A percentile compares a stretch with the other conserved stretches of the same genome.
These are phyloP conservation scores for Colletotrichum chrysophilum DNA, from an alignment of 2,329 filamentous ascomycete genomes.

Conservation along the genomic window DNA sequence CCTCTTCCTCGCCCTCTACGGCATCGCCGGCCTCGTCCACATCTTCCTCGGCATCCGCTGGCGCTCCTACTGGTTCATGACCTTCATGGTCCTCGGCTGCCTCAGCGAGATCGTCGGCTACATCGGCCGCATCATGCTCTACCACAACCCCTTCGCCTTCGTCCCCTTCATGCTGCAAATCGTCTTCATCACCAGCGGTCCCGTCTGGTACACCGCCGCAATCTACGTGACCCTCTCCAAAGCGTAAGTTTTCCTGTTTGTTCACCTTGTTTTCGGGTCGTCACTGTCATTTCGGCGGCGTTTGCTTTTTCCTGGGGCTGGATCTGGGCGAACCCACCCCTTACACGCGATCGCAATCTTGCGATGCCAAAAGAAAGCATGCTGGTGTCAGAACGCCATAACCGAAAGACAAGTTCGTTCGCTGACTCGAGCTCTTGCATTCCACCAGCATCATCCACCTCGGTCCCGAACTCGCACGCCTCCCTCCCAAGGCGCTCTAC, in stretches of 20 bases:
- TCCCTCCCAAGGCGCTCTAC: constrained; percentile 45
- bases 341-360: not conserved
- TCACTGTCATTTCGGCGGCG: not conserved
- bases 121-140: constrained; percentile 61
- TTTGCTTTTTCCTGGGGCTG: not conserved
- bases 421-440: not conserved
- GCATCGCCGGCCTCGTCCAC: constrained; percentile 53
- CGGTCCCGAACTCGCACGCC: constrained; percentile 41
- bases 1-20: constrained; percentile 47
- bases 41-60: constrained; percentile 49
- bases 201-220: constrained; percentile 60
- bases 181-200: constrained; percentile 58
- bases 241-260: constrained; percentile 29
- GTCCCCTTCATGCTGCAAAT: constrained; percentile 71
- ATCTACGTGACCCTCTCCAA: constrained; percentile 68
- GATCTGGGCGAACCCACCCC: not conserved
- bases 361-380: not conserved
- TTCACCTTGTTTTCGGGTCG: not conserved
- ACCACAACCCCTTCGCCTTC: constrained; percentile 63
- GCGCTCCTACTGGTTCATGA: constrained; percentile 53
- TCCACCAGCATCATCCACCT: constrained; percentile 42
- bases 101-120: constrained; percentile 67
- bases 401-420: not conserved
- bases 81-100: constrained; percentile 61
- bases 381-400: not conserved